A percentile compares a stretch with the other conserved stretches of the same genome.
These are phyloP conservation scores for Aspergillus melleus DNA, from an alignment of 2,329 filamentous ascomycete species.

Conservation along the genomic window DNA sequence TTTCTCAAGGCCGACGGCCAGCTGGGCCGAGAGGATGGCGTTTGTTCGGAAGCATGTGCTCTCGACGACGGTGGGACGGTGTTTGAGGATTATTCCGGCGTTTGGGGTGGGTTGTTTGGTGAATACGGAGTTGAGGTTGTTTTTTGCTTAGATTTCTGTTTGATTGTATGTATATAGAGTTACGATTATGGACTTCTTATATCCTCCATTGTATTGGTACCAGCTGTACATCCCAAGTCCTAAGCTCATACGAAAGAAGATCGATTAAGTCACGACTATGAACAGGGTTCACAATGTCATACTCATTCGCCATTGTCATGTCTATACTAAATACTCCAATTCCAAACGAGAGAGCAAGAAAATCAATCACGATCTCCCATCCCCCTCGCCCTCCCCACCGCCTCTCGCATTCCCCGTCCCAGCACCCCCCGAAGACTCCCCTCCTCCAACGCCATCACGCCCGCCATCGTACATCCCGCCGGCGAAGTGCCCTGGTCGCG, in stretches of 20 bases:
- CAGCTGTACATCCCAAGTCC: too few species aligned
- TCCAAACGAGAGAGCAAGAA: too few species aligned
- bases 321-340: too few species aligned
- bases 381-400: conserved; percentile 58
- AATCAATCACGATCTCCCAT: conserved; percentile 33
- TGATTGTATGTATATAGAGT: too few species aligned
- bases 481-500: conserved; percentile 63
- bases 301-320: too few species aligned
- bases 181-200: too few species aligned
- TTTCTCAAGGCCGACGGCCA: conserved; percentile 37
- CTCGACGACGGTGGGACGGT: conserved; percentile 67
- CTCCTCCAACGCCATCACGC: conserved; percentile 61
- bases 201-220: too few species aligned
- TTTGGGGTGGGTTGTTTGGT: conserved; percentile 78
- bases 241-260: too few species aligned
- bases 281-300: too few species aligned
- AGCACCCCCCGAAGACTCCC: conserved; percentile 55
- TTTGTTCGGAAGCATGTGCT: conserved; percentile 68
- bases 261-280: too few species aligned
- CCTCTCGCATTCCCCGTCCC: conserved; percentile 58
- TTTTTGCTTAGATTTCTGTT: not conserved
- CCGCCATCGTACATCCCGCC: conserved; percentile 64
- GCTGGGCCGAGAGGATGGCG: conserved; percentile 52
- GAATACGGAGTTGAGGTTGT: not conserved
- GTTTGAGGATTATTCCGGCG: conserved; percentile 79